Conservation (phyloP, 164 flowering plant species). For the Umbellularia californica region DNA sequence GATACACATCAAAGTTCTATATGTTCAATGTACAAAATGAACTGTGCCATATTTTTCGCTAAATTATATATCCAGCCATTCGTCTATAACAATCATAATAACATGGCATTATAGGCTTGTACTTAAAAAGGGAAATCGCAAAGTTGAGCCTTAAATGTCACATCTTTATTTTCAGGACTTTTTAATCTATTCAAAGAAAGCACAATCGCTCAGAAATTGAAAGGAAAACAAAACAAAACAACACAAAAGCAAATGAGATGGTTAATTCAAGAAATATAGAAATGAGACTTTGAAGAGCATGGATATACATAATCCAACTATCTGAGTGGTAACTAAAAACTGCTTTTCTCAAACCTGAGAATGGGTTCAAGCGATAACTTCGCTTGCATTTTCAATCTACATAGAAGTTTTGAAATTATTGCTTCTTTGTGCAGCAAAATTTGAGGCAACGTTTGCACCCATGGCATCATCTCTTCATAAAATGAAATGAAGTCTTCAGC, state of each 20-base stretch:
- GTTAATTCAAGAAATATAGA: not conserved
- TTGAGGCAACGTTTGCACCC: constrained; percentile 73
- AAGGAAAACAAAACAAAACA: not conserved
- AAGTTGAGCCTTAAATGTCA: too few relatives aligned
- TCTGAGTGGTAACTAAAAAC: not conserved
- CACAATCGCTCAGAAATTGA: not conserved
- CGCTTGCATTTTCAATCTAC: constrained; percentile 63
- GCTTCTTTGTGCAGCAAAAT: constrained; percentile 66
- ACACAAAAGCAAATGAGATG: not conserved
- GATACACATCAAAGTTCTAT: too few relatives aligned
- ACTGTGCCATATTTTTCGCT: too few relatives aligned
- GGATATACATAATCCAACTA: not conserved
- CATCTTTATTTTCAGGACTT: too few relatives aligned
- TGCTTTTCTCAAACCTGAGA: constrained; percentile 49
- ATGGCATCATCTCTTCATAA: constrained; percentile 71
- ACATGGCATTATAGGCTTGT: too few relatives aligned
- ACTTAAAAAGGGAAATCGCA: too few relatives aligned
- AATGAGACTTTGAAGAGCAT: not conserved
- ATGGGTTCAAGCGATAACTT: constrained; percentile 86
- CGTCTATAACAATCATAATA: too few relatives aligned
- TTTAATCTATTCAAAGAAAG: too few relatives aligned
- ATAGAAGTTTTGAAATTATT: constrained; percentile 60
- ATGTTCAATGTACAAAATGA: too few relatives aligned
- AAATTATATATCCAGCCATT: too few relatives aligned
- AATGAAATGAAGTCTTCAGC: constrained; percentile 90